Evolutionary conservation across 768 basidiomycete species (phyloP), one percentile per base, ranked within the genome.

Genomic region (Kwoniella shandongensis): DNA sequence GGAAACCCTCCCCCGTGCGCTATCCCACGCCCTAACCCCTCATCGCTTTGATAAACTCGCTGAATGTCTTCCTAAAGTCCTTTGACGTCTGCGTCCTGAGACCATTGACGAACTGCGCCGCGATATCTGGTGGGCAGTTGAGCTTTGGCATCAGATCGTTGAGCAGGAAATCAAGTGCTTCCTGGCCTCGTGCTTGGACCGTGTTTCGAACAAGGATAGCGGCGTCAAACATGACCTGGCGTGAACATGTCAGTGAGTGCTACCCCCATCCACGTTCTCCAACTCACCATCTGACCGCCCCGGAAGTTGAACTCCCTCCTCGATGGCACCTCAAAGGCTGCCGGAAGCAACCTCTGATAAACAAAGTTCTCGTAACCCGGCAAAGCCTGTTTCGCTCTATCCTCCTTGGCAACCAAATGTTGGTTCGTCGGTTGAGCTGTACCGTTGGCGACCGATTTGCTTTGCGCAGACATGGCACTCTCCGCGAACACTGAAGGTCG

Each of bases 291-390:
- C 47, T 87, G 80, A 1, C 89, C 91, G 70, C 96, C 91, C 71
- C 89, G 89, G 63, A 87, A 79, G 70, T 92, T 93, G 74, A 96
- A 89, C 38, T 86, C 83, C 0, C 87, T 84, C 8, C 82, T 79
- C 11, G 88, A 86, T 1, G 91, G 84, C 3, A 97, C 84, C 7
- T 85, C 82, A 76, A 99, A 96, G 22, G 86, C 87, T 2, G 84
- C 79, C 11, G 91, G 89, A 49, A 98, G 80, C 30, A 94, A 77
- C 12, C 86, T 83, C 60, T 92, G 88, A 68, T 98, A 98, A 27
- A 94, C 83, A 73, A 93, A 93, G 13, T 84, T 83, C 65, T 97
- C 92, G 65, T 96, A 97, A 0, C 94, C 93, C 11, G 91, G 91
- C 41, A 98, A 77, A 22, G 69, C 65, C 26, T 78, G 64, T 57